Conservation (phyloP, 2,329 filamentous ascomycete genomes). For the Fusarium algeriense region DNA sequence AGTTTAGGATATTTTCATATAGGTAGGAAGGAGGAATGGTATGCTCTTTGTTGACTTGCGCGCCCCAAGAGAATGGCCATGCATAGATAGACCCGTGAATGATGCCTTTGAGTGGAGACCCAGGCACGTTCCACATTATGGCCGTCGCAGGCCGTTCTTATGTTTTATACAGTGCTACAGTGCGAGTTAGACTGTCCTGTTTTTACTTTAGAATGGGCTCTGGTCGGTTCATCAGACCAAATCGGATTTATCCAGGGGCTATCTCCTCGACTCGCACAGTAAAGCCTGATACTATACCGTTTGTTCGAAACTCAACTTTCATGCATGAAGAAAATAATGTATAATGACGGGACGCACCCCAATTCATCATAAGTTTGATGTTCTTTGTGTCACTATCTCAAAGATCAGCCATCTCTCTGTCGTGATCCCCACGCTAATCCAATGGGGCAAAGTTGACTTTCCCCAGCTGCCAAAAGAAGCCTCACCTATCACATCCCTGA, state of each 20-base stretch:
- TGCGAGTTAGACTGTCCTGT: neutral
- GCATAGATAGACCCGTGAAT: conserved; percentile 37
- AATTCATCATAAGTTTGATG: neutral
- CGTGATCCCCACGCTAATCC: conserved; percentile 3
- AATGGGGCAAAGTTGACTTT: conserved; percentile 4
- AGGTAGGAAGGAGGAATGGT: neutral
- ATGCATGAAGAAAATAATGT: too few species aligned
- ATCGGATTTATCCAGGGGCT: neutral
- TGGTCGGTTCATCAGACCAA: neutral
- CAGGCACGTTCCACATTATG: neutral
- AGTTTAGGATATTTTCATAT: neutral
- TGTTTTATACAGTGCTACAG: neutral
- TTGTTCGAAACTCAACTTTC: neutral
- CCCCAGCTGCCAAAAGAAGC: conserved; percentile 12
- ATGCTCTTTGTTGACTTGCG: neutral
- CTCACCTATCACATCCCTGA: conserved; percentile 28
- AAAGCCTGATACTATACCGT: neutral
- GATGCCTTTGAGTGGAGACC: conserved; percentile 6
- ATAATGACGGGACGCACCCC: too few species aligned
- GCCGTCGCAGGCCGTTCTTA: neutral
- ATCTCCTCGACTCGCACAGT: neutral
- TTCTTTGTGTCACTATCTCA: neutral
- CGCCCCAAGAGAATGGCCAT: neutral
- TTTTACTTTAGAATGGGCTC: neutral
- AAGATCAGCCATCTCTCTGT: neutral